Evolutionary conservation across 495 filamentous ascomycete genomes (phyloP).

Genomic region (Poronia punctata): DNA sequence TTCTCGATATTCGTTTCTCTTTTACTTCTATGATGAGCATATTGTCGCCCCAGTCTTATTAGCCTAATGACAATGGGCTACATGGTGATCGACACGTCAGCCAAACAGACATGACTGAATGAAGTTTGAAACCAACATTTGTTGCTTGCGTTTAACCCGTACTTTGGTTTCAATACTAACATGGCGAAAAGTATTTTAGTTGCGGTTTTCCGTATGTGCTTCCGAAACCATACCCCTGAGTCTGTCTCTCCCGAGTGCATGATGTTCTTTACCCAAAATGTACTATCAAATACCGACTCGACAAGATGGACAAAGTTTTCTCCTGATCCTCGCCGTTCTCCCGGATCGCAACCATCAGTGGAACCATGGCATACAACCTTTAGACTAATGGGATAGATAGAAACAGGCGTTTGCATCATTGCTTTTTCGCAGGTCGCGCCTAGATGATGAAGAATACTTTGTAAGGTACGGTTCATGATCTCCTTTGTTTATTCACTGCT

Average conservation of each 20-base stretch:
- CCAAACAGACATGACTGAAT: constrained; percentile 85
- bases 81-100: constrained; percentile 88
- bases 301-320: constrained; percentile 33
- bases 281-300: constrained; percentile 63
- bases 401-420: too few relatives aligned
- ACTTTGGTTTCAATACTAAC: too few relatives aligned
- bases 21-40: constrained; percentile 62
- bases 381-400: constrained; percentile 4
- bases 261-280: constrained; percentile 46
- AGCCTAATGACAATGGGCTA: constrained; percentile 45
- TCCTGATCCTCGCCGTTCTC: constrained; percentile 38
- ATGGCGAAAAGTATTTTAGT: background rate
- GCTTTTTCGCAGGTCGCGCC: too few relatives aligned
- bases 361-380: too few relatives aligned
- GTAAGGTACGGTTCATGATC: constrained; percentile 17
- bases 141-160: background rate
- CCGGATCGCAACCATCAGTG: background rate
- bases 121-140: constrained; percentile 9
- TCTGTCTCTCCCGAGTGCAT: constrained; percentile 23
- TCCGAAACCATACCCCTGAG: background rate
- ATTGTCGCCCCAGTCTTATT: constrained; percentile 94
- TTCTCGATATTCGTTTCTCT: constrained; percentile 19
- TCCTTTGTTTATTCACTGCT: constrained; percentile 12
- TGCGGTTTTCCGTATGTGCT: background rate
- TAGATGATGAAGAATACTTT: background rate